These are phyloP conservation scores for Lolium perenne DNA, from an alignment of 176 grass and related monocot species.

Conservation along the genomic window DNA sequence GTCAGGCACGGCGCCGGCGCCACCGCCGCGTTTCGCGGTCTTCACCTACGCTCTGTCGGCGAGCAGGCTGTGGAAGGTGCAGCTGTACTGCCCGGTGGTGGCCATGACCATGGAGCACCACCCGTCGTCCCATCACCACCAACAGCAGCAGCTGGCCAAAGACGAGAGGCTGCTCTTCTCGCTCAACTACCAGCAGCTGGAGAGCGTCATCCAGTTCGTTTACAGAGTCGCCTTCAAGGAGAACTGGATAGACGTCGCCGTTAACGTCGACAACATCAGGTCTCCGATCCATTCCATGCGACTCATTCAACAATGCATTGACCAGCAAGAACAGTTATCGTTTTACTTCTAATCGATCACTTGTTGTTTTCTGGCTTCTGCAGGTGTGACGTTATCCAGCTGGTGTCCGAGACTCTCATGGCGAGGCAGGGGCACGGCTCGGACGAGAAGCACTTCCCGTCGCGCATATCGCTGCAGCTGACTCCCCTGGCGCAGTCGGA, in stretches of 20 bases:
- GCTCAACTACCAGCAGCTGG: slow-evolving; percentile 78
- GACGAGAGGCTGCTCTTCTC: slow-evolving; percentile 77
- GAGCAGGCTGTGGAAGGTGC: slow-evolving; percentile 73
- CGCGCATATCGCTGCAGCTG: slow-evolving; percentile 72
- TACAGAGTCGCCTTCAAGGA: slow-evolving; percentile 59
- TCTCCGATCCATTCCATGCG: slow-evolving; percentile 28
- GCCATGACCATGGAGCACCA: slow-evolving; percentile 62
- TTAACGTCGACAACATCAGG: slow-evolving; percentile 84
- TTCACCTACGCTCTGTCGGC: slow-evolving; percentile 68
- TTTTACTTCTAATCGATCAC: neutral
- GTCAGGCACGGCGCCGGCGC: neutral
- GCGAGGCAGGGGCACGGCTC: slow-evolving; percentile 69
- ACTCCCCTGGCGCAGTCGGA: slow-evolving; percentile 63
- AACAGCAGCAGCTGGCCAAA: slow-evolving; percentile 23
- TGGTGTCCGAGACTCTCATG: slow-evolving; percentile 79
- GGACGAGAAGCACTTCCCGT: slow-evolving; percentile 85
- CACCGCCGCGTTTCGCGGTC: slow-evolving; percentile 9
- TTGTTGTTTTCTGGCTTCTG: neutral
- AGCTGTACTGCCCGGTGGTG: slow-evolving; percentile 70
- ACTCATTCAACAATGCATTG: neutral
- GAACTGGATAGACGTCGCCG: slow-evolving; percentile 71
- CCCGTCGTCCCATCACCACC: neutral
- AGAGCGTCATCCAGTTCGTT: slow-evolving; percentile 64
- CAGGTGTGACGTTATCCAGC: slow-evolving; percentile 73
- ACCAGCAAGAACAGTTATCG: neutral